These are phyloP conservation scores for Leucocoprinus birnbaumii DNA, from an alignment of 768 basidiomycete species.

Conservation along the genomic window DNA sequence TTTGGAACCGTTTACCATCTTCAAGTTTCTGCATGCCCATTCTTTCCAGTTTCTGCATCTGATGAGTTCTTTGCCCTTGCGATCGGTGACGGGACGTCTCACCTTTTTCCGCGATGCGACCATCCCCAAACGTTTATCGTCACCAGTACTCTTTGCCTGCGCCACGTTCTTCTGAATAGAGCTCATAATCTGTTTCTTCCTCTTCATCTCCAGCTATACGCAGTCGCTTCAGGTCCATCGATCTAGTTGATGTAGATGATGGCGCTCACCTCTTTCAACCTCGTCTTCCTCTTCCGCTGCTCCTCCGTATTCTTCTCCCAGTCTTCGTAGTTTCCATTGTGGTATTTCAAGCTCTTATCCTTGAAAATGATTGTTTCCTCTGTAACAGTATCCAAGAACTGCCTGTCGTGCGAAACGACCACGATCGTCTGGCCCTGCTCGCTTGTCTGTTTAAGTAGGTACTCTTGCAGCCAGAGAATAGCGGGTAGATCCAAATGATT, in stretches of 20 bases:
- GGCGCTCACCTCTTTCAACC: slow-evolving; percentile 36
- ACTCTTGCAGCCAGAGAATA: slow-evolving; percentile 51
- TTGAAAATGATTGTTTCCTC: slow-evolving; percentile 64
- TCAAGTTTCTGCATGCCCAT: slow-evolving; percentile 31
- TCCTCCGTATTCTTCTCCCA: slow-evolving; percentile 46
- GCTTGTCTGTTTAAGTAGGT: slow-evolving; percentile 35
- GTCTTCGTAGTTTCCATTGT: slow-evolving; percentile 52
- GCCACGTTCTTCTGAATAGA: slow-evolving; percentile 51
- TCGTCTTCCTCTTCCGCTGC: slow-evolving; percentile 39
- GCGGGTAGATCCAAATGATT: slow-evolving; percentile 53
- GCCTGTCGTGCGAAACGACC: slow-evolving; percentile 64
- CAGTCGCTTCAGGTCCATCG: not conserved
- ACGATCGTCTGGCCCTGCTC: slow-evolving; percentile 45
- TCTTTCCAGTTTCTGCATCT: slow-evolving; percentile 26
- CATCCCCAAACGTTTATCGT: slow-evolving; percentile 52
- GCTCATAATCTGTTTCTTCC: slow-evolving; percentile 42
- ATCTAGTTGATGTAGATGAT: not conserved
- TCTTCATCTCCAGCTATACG: slow-evolving; percentile 29
- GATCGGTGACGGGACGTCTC: not conserved
- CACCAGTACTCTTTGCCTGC: slow-evolving; percentile 53
- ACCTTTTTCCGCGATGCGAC: slow-evolving; percentile 57
- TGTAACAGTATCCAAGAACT: slow-evolving; percentile 55
- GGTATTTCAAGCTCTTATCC: slow-evolving; percentile 48
- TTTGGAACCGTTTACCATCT: slow-evolving; percentile 28
- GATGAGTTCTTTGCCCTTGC: not conserved